Conservation (phyloP, 2,329 filamentous ascomycete genomes). For the Ceratocystis destructans region DNA sequence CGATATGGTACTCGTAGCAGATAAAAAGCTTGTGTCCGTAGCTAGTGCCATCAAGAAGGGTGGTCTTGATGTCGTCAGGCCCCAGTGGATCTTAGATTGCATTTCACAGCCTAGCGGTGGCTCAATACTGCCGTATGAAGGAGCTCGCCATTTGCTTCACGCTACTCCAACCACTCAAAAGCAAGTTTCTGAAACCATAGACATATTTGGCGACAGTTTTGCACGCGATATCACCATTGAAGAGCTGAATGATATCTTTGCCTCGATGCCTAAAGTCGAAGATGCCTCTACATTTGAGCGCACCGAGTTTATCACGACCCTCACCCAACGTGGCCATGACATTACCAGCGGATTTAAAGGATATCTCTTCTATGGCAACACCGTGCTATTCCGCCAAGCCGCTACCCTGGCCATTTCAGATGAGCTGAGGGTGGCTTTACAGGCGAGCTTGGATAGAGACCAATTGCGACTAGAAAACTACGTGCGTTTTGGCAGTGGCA, state of each 20-base stretch:
- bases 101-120: conserved; percentile 44
- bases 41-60: conserved; percentile 66
- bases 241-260: conserved; percentile 45
- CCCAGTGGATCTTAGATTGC: conserved; percentile 75
- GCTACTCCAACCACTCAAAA: conserved; percentile 41
- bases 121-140: conserved; percentile 49
- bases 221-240: conserved; percentile 49
- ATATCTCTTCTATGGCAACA: conserved; percentile 38
- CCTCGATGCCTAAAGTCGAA: conserved; percentile 38
- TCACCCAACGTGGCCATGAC: conserved; percentile 43
- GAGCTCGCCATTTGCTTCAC: conserved; percentile 54
- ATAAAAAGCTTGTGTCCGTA: conserved; percentile 68
- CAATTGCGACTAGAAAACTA: conserved; percentile 36
- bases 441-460: conserved; percentile 27
- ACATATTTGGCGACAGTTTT: conserved; percentile 74
- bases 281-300: conserved; percentile 29
- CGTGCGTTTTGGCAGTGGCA: conserved; percentile 56
- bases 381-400: conserved; percentile 29
- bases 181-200: conserved; percentile 44
- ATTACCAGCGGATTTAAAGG: conserved; percentile 35
- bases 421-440: conserved; percentile 21
- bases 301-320: conserved; percentile 36
- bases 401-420: conserved; percentile 18
- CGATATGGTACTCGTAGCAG: conserved; percentile 55
- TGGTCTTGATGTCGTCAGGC: conserved; percentile 57